Evolutionary conservation across 768 basidiomycete genomes (phyloP).

Genomic region (Kockovaella imperatae): DNA sequence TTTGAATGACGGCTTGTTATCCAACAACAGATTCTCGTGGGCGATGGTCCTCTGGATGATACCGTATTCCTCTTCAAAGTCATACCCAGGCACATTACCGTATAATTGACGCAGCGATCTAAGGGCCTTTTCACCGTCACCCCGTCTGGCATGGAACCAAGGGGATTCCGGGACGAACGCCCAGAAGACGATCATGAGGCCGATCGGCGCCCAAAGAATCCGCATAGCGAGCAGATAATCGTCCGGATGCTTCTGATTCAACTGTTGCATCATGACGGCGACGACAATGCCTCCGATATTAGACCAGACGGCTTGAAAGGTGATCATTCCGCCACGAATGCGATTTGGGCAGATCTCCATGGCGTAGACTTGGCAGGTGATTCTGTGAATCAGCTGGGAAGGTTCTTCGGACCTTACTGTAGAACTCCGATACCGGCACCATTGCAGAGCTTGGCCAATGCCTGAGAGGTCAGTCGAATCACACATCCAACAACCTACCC

Average conservation of each 20-base stretch:
- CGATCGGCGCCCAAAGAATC: conserved; percentile 4
- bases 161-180: conserved; percentile 11
- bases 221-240: conserved; percentile 5
- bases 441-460: conserved; percentile 10
- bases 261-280: conserved; percentile 7
- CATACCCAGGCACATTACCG: conserved; percentile 11
- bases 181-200: conserved; percentile 4
- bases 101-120: conserved; percentile 3
- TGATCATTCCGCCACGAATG: conserved; percentile 10
- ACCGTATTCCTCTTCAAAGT: conserved; percentile 12
- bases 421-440: conserved; percentile 9
- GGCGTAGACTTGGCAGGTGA: conserved; percentile 6
- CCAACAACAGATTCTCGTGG: neutral
- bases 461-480: neutral
- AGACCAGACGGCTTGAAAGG: conserved; percentile 8
- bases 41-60: conserved; percentile 9
- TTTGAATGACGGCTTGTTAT: neutral
- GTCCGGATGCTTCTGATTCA: conserved; percentile 7
- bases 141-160: conserved; percentile 8
- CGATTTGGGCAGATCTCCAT: conserved; percentile 11
- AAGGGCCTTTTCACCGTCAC: conserved; percentile 8
- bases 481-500: neutral
- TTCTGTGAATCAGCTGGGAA: neutral
- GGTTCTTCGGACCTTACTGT: neutral
- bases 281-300: conserved; percentile 5